Base-by-base conservation (phyloP, 2,329 filamentous ascomycete genomes). In the Pestalotiopsis sp. region DNA sequence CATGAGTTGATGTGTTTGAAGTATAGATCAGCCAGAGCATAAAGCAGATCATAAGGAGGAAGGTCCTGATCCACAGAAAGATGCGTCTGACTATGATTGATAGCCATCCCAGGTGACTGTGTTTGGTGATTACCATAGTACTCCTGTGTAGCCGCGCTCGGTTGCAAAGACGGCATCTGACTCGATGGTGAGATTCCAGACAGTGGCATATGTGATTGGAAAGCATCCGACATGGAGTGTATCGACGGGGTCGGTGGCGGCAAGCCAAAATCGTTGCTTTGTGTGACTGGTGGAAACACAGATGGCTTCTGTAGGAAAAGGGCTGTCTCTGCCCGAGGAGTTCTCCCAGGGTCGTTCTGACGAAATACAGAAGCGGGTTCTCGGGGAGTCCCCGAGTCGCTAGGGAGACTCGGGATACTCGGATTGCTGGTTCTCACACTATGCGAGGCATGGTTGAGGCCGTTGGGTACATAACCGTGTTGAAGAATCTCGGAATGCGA, bases 1-100 rank as follows among this genome's bases (percentile, higher is more conserved):
- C 92, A 94, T 0, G 91, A 92, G 75, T 94, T 94, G 77, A 94
- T 89, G 75, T 94, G 90, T 71, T 93, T 92, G 75, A 94, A 94
- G 77, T 93, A 94, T 0, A 94, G 84, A 73, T 94, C 92, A 6
- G 92, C 91, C 12, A 94, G 80, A 2, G 90, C 86, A 74, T 94
- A 94, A 0, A 94, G 81, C 5, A 94, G 81, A 75, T 94, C 91
- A 73, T 94, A 93, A 1, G 92, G 92, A 1, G 92, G 92, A 36
- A 94, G 85, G 68, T 92, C 91, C 65, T 90, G 86, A 73, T 93
- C 90, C 2, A 87, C 82, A 23, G 78, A 84, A 69, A 79, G 81
- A 71, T 83, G 84, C 61, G 79, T 80, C 78, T 80, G 85, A 70
- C 77, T 80, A 61, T 86, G 82, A 11, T 85, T 80, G 36, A 90